A percentile compares a stretch with the other conserved stretches of the same genome.
Conservation (phyloP, 2,329 filamentous ascomycete species). For the Aspergillus unguis region DNA sequence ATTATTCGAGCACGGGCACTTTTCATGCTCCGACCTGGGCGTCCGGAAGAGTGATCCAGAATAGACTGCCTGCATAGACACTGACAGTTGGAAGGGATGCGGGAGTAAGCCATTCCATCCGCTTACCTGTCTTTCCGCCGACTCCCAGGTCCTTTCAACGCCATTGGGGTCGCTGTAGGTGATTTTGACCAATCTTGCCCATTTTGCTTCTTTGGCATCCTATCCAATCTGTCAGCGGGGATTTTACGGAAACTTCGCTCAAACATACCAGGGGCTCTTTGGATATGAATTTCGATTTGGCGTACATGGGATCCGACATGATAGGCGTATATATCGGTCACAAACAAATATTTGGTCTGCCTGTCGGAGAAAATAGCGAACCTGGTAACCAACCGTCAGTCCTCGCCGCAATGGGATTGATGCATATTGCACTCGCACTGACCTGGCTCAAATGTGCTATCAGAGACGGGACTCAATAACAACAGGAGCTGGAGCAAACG, state of each 20-base stretch:
- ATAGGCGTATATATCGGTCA: neutral
- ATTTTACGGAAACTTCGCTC: neutral
- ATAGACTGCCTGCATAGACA: neutral
- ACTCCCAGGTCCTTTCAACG: slow-evolving; percentile 44
- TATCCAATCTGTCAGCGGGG: slow-evolving; percentile 12
- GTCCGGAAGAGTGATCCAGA: neutral
- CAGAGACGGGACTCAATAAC: neutral
- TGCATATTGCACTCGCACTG: neutral
- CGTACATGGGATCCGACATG: slow-evolving; percentile 24
- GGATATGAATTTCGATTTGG: slow-evolving; percentile 31
- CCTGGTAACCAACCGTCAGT: neutral
- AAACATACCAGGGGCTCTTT: slow-evolving; percentile 35
- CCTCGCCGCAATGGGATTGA: neutral
- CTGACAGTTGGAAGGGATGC: neutral
- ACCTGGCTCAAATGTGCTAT: neutral
- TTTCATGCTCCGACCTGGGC: neutral
- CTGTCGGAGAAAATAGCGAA: neutral
- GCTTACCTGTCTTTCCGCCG: slow-evolving; percentile 43
- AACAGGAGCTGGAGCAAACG: too few relatives aligned
- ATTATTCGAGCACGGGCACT: slow-evolving; percentile 1
- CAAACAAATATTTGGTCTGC: neutral
- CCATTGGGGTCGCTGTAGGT: slow-evolving; percentile 44
- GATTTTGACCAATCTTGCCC: slow-evolving; percentile 42
- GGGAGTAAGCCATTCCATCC: neutral
- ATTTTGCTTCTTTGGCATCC: slow-evolving; percentile 40